Evolutionary conservation across 2,329 filamentous ascomycete species (phyloP).

Genomic region (Annulohypoxylon truncatum): DNA sequence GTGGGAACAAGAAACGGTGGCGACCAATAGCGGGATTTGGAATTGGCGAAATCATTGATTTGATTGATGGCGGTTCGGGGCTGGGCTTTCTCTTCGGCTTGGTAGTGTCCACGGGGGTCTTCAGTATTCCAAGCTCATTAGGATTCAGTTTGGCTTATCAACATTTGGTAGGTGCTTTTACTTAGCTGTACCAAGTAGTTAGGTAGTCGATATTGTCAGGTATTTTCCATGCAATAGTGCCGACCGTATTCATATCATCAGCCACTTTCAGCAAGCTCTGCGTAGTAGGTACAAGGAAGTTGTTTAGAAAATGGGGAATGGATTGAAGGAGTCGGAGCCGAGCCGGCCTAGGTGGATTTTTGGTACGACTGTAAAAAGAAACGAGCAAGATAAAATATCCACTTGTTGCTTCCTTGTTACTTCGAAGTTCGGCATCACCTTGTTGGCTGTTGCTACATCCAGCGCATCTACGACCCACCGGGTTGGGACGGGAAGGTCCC

Average conservation of each 20-base stretch:
- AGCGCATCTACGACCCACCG: constrained; percentile 21
- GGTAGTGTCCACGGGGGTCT: neutral
- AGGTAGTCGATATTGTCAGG: neutral
- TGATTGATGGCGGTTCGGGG: constrained; percentile 24
- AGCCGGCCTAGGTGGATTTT: constrained; percentile 7
- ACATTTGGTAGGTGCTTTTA: constrained; percentile 7
- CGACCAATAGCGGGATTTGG: constrained; percentile 33
- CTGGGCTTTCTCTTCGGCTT: neutral
- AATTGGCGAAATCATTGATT: constrained; percentile 32
- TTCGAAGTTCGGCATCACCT: constrained; percentile 2
- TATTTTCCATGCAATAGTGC: neutral
- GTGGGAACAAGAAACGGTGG: constrained; percentile 18
- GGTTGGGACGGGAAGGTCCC: constrained; percentile 32
- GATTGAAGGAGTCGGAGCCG: constrained; percentile 21
- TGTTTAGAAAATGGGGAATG: constrained; percentile 3
- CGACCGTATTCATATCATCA: constrained; percentile 3
- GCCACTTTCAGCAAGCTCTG: neutral
- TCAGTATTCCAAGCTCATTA: too few relatives aligned
- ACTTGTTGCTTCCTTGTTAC: neutral
- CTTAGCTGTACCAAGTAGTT: neutral
- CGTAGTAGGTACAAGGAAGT: neutral
- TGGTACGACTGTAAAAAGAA: neutral
- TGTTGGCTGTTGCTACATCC: constrained; percentile 5
- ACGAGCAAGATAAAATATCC: neutral
- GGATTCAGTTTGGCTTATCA: constrained; percentile 17